Evolutionary conservation across 768 basidiomycete genomes (phyloP).

Genomic region (Lentinula aciculospora): DNA sequence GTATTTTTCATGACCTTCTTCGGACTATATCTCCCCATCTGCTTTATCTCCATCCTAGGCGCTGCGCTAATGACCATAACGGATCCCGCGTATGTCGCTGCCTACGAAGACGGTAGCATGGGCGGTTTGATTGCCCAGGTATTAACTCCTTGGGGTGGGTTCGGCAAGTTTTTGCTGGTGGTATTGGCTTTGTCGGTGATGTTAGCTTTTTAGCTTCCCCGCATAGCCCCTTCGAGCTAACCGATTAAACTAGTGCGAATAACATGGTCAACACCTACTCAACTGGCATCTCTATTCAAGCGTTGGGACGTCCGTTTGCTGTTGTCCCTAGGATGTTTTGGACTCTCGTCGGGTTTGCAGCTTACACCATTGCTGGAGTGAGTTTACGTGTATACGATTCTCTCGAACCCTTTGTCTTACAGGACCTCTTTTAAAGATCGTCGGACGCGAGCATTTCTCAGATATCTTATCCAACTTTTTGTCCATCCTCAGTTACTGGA

Average conservation of each 20-base stretch:
- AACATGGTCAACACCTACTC: constrained; percentile 44
- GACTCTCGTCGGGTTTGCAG: constrained; percentile 32
- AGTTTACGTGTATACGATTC: not conserved
- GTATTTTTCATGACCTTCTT: constrained; percentile 47
- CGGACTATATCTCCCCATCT: constrained; percentile 42
- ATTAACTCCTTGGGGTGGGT: constrained; percentile 33
- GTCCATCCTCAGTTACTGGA: constrained; percentile 39
- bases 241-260: constrained; percentile 20
- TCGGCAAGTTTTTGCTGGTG: constrained; percentile 36
- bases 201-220: constrained; percentile 18
- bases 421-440: constrained; percentile 13
- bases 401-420: not conserved
- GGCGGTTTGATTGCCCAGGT: constrained; percentile 36
- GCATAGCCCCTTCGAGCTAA: not conserved
- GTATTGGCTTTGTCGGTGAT: constrained; percentile 36
- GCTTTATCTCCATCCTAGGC: constrained; percentile 29
- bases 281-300: constrained; percentile 39
- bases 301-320: constrained; percentile 36
- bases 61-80: constrained; percentile 36
- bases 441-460: constrained; percentile 39
- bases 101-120: constrained; percentile 29
- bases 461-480: constrained; percentile 37
- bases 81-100: constrained; percentile 27
- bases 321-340: constrained; percentile 40
- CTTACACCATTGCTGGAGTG: constrained; percentile 31